phyloP scores from a whole-genome alignment of 768 basidiomycete species.

The Amanita jacksonii region DNA sequence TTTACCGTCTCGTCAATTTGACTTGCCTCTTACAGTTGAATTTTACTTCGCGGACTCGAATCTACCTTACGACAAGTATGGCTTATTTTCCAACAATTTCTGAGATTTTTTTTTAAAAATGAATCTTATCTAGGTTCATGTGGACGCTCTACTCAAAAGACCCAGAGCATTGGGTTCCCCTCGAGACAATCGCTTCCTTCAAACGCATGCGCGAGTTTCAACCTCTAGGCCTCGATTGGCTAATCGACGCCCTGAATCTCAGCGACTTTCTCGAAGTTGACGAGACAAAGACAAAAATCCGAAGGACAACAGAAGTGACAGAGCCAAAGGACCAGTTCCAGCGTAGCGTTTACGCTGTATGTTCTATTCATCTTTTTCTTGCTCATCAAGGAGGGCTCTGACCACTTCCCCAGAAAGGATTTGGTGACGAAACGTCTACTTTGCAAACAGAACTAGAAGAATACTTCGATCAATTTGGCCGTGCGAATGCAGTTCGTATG shows the following conservation, averaged over 20 bases:
- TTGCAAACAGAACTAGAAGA: constrained; percentile 69
- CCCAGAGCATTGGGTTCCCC: constrained; percentile 82
- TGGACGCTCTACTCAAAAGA: constrained; percentile 82
- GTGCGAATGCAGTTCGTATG: constrained; percentile 79
- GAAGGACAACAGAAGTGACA: constrained; percentile 65
- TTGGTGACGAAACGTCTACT: constrained; percentile 52
- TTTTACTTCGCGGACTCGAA: constrained; percentile 98
- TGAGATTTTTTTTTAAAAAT: neutral
- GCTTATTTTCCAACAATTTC: neutral
- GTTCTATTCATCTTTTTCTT: constrained; percentile 16
- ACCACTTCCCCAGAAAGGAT: constrained; percentile 65
- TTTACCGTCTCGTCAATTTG: neutral
- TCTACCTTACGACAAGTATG: constrained; percentile 81
- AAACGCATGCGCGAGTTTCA: constrained; percentile 84
- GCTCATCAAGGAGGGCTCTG: neutral
- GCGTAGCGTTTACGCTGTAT: constrained; percentile 81
- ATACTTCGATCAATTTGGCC: constrained; percentile 73
- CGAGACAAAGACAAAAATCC: constrained; percentile 60
- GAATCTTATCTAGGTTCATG: constrained; percentile 63
- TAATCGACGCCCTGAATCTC: constrained; percentile 54
- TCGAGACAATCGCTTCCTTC: constrained; percentile 84
- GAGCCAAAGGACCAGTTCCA: constrained; percentile 74
- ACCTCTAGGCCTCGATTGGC: constrained; percentile 52
- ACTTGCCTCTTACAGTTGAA: constrained; percentile 49
- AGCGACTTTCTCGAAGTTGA: constrained; percentile 62